Conservation (phyloP, 2,329 filamentous ascomycete genomes). For the Hypoxylon sp. region DNA sequence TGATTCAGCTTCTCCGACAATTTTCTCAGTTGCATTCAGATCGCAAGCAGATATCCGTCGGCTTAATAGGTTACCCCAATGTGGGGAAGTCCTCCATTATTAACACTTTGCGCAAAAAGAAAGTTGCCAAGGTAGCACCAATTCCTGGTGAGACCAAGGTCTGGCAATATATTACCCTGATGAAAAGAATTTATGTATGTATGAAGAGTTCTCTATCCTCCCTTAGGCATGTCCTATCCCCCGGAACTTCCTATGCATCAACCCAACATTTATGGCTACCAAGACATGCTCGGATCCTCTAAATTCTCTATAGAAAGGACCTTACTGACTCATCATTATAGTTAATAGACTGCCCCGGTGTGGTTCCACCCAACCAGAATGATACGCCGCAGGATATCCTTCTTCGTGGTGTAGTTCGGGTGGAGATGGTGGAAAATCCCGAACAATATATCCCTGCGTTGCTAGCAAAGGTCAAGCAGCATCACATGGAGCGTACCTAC, state of each 20-base stretch:
- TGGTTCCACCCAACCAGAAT: slow-evolving; percentile 88
- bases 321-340: background rate
- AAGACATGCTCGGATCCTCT: no score
- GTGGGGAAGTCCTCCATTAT: slow-evolving; percentile 97
- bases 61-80: slow-evolving; percentile 89
- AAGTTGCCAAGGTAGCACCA: slow-evolving; percentile 92
- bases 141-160: slow-evolving; percentile 98
- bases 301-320: background rate
- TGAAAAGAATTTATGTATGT: slow-evolving; percentile 82
- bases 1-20: slow-evolving; percentile 92
- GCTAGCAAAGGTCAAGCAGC: slow-evolving; percentile 82
- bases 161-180: slow-evolving; percentile 97
- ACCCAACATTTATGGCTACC: no score
- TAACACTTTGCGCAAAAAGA: slow-evolving; percentile 94
- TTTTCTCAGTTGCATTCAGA: slow-evolving; percentile 92
- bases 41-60: slow-evolving; percentile 94
- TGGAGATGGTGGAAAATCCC: slow-evolving; percentile 96
- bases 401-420: slow-evolving; percentile 89
- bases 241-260: no score
- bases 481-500: slow-evolving; percentile 94
- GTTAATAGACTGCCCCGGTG: slow-evolving; percentile 95
- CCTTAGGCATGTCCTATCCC: no score
- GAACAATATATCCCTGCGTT: slow-evolving; percentile 95
- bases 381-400: slow-evolving; percentile 91
- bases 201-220: background rate